Conservation (phyloP, 305 asterid species). For the Coffea humblotiana region DNA sequence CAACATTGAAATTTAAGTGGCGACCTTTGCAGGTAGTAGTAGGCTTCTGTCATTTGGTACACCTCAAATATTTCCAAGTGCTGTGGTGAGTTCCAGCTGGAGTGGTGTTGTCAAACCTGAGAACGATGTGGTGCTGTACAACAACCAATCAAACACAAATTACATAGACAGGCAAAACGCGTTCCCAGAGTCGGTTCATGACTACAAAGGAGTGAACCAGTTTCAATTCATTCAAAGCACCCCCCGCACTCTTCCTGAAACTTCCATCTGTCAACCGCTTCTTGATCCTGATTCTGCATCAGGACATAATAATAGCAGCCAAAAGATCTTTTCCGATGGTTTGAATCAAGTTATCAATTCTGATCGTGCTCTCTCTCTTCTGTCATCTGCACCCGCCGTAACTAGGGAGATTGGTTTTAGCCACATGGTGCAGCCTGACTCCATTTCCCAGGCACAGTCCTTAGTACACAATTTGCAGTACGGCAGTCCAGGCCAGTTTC, state of each 20-base stretch:
- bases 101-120: slow-evolving; percentile 40
- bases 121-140: slow-evolving; percentile 33
- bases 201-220: slow-evolving; percentile 42
- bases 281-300: slow-evolving; percentile 33
- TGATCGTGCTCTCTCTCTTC: slow-evolving; percentile 99
- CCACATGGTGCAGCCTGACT: slow-evolving; percentile 39
- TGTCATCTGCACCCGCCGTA: slow-evolving; percentile 67
- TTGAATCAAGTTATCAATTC: slow-evolving; percentile 46
- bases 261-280: slow-evolving; percentile 34
- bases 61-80: slow-evolving; percentile 44
- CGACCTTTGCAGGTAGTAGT: slow-evolving; percentile 30
- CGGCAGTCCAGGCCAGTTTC: slow-evolving; percentile 34
- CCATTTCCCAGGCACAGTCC: slow-evolving; percentile 34
- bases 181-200: slow-evolving; percentile 33
- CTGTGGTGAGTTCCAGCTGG: slow-evolving; percentile 49
- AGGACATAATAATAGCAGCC: slow-evolving; percentile 26
- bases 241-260: slow-evolving; percentile 24
- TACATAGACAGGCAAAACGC: slow-evolving; percentile 37
- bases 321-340: slow-evolving; percentile 37
- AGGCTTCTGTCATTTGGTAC: slow-evolving; percentile 49
- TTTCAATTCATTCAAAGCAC: slow-evolving; percentile 45
- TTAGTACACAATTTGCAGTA: slow-evolving; percentile 38
- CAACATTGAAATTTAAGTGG: not conserved
- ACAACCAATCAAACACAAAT: slow-evolving; percentile 38
- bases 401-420: slow-evolving; percentile 52